A percentile compares a stretch with the other conserved stretches of the same genome.
Conservation (phyloP, 495 filamentous ascomycete genomes). For the Glarea lozoyensis region DNA sequence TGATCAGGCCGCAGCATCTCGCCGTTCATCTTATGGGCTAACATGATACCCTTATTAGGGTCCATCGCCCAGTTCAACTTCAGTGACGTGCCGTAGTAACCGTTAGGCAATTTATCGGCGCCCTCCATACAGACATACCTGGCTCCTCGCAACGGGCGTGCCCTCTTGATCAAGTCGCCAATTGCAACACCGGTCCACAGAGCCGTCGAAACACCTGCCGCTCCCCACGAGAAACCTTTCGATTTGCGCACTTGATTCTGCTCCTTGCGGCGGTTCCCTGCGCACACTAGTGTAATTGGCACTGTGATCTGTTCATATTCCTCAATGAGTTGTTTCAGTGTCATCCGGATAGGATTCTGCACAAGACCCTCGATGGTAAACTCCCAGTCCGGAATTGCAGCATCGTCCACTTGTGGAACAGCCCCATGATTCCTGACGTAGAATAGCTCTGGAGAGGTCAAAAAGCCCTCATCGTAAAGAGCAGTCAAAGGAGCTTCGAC, state of each 20-base stretch:
- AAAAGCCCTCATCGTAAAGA: conserved; percentile 78
- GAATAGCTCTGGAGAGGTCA: conserved; percentile 87
- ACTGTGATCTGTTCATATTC: conserved; percentile 80
- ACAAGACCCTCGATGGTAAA: conserved; percentile 84
- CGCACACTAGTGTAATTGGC: conserved; percentile 87
- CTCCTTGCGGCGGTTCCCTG: conserved; percentile 89
- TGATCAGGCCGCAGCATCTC: conserved; percentile 79
- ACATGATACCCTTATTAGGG: conserved; percentile 75
- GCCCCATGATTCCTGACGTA: conserved; percentile 95
- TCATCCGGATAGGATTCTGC: conserved; percentile 64
- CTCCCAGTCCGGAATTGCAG: conserved; percentile 70
- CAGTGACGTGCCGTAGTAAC: conserved; percentile 81
- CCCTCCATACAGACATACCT: conserved; percentile 92
- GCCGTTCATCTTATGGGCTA: conserved; percentile 91
- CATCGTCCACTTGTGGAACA: conserved; percentile 69
- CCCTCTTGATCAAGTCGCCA: conserved; percentile 59
- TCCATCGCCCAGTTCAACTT: conserved; percentile 89
- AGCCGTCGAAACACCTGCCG: conserved; percentile 81
- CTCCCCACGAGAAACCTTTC: conserved; percentile 94
- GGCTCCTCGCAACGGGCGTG: conserved; percentile 60
- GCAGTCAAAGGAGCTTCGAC: conserved; percentile 78
- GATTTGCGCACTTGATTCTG: conserved; percentile 88
- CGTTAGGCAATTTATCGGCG: conserved; percentile 83
- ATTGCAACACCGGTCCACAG: conserved; percentile 83
- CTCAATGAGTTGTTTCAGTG: conserved; percentile 61